Base-by-base conservation (phyloP, 805 yeast genomes). In the Starmerella scarabaei region DNA sequence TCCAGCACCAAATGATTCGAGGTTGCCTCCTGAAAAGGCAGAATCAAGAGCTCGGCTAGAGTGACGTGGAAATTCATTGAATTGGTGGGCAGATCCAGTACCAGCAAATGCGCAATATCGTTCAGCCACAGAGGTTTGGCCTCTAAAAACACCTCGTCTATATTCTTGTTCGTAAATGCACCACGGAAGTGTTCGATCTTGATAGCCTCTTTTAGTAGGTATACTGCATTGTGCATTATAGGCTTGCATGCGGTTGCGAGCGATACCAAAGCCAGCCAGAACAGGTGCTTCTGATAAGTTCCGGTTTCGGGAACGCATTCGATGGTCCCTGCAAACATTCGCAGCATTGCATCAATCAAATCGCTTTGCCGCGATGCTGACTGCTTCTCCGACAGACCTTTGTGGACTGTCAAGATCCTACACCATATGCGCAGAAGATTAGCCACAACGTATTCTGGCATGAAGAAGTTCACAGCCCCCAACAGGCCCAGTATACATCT, bases 101-200 rank as follows among this genome's bases (percentile, higher is more conserved):
- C 33, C 18, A 38, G 33, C 2, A 11, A 6, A n/a, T 17, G 7
- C n/a, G 20, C 15, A n/a, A 34, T 12, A 3, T 20, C 30, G 4
- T 17, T 5, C 6, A 36, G 14, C 35, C 35, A 41, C 3, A 14
- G 7, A 3, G 47, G 45, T 5, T 9, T 17, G 24, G 30, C 45
- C 12, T 17, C 17, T 15, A 43, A 16, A 28, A 28, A 43, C 17
- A 41, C 23, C n/a, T 32, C 21, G 3, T 36, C 17, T n/a, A 38
- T 9, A 5, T 17, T 5, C 15, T 21, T 5, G 4, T 18, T 30
- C 4, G 21, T n/a, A 33, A 41, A 41, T 17, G 47, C 23, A 15
- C 47, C 47, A 3, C 47, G 27, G 27, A 37, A 41, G 16, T 43
- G 47, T 12, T 19, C 47, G 14, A 43, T 30, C 29, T 41, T 43